These are phyloP conservation scores for Mycena alexandri DNA, from an alignment of 768 basidiomycete species.

Conservation along the genomic window DNA sequence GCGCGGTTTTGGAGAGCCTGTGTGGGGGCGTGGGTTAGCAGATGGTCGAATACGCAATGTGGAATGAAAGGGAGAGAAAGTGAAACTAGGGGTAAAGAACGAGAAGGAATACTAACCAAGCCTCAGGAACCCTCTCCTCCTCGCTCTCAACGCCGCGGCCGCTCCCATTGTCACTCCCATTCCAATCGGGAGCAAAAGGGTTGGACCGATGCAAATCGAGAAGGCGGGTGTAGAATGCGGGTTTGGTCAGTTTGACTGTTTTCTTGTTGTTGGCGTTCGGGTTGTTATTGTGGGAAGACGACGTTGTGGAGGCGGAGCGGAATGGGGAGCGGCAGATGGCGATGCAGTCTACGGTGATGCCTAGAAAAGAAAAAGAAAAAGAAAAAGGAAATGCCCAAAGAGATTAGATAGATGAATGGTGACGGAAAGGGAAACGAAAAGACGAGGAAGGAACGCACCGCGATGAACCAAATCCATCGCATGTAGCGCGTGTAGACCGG, in stretches of 20 bases:
- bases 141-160: too few species aligned
- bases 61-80: too few species aligned
- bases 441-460: conserved; percentile 54
- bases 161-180: too few species aligned
- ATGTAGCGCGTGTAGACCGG: conserved; percentile 78
- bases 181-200: conserved; percentile 63
- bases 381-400: too few species aligned
- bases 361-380: conserved; percentile 46
- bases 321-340: conserved; percentile 53
- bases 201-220: conserved; percentile 90
- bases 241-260: conserved; percentile 79
- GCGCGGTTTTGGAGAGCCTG: conserved; percentile 84
- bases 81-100: too few species aligned
- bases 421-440: not conserved
- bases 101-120: too few species aligned
- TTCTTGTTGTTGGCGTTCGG: conserved; percentile 58
- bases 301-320: too few species aligned
- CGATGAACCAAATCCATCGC: conserved; percentile 77
- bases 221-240: conserved; percentile 77
- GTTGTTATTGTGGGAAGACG: too few species aligned
- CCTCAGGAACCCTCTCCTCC: too few species aligned
- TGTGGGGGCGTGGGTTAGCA: too few species aligned
- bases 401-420: too few species aligned
- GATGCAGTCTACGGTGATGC: conserved; percentile 70
- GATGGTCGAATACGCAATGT: too few species aligned